These are phyloP conservation scores for Conticribra guillardii DNA, from an alignment of 108 stramenopile genomes.

Conservation along the genomic window DNA sequence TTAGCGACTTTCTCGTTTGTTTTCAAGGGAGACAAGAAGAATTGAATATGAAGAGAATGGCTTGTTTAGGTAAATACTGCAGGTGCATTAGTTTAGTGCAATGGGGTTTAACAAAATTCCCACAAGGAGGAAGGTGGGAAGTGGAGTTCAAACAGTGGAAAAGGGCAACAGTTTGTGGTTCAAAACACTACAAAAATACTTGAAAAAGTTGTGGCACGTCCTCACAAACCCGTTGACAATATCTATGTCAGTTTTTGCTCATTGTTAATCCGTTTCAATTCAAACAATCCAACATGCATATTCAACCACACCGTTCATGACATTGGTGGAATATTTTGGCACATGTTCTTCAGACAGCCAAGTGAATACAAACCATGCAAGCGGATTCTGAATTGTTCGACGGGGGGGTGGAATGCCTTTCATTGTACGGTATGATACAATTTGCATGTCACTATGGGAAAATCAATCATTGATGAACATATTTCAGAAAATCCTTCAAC, in stretches of 20 bases:
- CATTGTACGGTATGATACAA: slow-evolving; percentile 18
- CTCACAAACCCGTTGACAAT: slow-evolving; percentile 3
- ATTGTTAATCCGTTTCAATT: slow-evolving; percentile 7
- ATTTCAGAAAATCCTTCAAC: slow-evolving; percentile 23
- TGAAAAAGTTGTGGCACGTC: neutral
- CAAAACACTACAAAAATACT: neutral
- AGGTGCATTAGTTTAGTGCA: too few species aligned
- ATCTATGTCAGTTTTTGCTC: slow-evolving; percentile 19
- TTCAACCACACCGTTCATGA: slow-evolving; percentile 18
- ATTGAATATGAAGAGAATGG: too few species aligned
- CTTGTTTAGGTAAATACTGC: too few species aligned
- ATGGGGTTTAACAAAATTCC: slow-evolving; percentile 2
- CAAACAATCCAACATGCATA: slow-evolving; percentile 1
- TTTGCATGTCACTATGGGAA: slow-evolving; percentile 28
- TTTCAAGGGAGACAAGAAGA: too few species aligned
- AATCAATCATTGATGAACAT: slow-evolving; percentile 17
- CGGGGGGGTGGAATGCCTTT: slow-evolving; percentile 11
- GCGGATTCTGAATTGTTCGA: slow-evolving; percentile 8
- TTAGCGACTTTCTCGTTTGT: too few species aligned
- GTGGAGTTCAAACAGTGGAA: too few species aligned
- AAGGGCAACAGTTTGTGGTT: neutral
- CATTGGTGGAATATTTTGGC: slow-evolving; percentile 17
- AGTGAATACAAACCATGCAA: slow-evolving; percentile 26
- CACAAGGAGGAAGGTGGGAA: neutral
- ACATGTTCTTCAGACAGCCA: slow-evolving; percentile 22